Percentiles rank a stretch among this genome's conserved stretches.
These are phyloP conservation scores for Cyamopsis tetragonoloba DNA, from an alignment of 306 rosid species.

Conservation along the genomic window DNA sequence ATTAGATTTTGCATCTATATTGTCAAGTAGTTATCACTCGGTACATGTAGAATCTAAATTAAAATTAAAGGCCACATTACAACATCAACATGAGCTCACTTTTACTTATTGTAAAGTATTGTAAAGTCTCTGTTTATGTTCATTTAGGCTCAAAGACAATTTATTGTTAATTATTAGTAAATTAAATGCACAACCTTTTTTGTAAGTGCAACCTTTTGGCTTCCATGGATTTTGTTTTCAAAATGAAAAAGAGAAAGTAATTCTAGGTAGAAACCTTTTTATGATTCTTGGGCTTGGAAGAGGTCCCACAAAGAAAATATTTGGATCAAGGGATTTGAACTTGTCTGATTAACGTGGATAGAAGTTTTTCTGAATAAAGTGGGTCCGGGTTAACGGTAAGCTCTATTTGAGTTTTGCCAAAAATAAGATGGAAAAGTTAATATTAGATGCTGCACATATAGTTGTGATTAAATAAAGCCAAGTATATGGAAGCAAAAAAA, in stretches of 20 bases:
- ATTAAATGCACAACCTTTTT: neutral
- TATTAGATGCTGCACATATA: neutral
- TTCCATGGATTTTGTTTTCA: neutral
- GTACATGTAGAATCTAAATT: neutral
- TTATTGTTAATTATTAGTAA: neutral
- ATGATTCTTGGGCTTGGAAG: constrained; percentile 4
- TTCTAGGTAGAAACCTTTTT: neutral
- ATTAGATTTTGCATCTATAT: neutral
- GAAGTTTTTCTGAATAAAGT: constrained; percentile 7
- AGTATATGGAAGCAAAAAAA: constrained; percentile 28
- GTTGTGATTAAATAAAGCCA: constrained; percentile 24
- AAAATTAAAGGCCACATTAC: neutral
- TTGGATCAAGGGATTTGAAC: constrained; percentile 22
- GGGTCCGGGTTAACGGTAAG: constrained; percentile 30
- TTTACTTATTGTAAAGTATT: neutral
- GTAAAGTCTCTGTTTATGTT: neutral
- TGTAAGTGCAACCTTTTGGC: neutral
- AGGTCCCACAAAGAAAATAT: constrained; percentile 26
- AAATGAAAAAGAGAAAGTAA: neutral
- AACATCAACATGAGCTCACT: neutral
- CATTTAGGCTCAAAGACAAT: neutral
- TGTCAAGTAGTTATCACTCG: neutral
- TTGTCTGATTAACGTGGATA: constrained; percentile 30
- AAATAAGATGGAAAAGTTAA: constrained; percentile 24
- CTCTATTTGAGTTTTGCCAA: constrained; percentile 9